phyloP scores from a whole-genome alignment of 2,329 filamentous ascomycete species.

The Fusarium haematococcum region DNA sequence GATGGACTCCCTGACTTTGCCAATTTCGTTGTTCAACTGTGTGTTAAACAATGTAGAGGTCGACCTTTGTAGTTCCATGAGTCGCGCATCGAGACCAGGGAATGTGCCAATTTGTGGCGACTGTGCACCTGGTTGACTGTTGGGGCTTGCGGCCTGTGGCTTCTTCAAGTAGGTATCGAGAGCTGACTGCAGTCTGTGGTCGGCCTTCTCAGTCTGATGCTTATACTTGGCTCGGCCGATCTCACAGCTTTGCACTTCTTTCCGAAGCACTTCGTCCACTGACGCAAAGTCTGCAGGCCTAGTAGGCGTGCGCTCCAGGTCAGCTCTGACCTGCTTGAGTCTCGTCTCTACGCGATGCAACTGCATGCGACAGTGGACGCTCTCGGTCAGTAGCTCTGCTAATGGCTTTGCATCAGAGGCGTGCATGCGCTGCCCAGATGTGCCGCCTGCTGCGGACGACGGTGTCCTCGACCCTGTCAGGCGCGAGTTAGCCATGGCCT shows the following conservation, averaged over 20 bases:
- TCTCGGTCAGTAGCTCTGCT: conserved; percentile 40
- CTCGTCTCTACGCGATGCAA: conserved; percentile 30
- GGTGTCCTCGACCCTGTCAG: conserved; percentile 9
- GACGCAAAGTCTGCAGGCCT: conserved; percentile 40
- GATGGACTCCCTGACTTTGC: conserved; percentile 19
- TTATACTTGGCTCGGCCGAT: conserved; percentile 7
- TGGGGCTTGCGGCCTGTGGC: background rate
- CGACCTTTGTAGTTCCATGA: conserved; percentile 12
- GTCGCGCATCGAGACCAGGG: conserved; percentile 1
- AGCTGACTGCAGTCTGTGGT: conserved; percentile 17
- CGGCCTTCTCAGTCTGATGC: conserved; percentile 14
- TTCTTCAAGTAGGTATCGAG: conserved; percentile 11
- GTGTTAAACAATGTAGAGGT: conserved; percentile 5
- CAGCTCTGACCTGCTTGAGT: conserved; percentile 23
- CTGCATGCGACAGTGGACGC: conserved; percentile 31
- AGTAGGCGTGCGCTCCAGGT: conserved; percentile 26
- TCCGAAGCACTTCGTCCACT: conserved; percentile 28
- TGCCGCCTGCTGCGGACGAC: background rate
- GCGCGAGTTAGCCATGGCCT: conserved; percentile 5
- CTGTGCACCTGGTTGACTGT: background rate
- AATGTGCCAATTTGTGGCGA: background rate
- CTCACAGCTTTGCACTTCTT: conserved; percentile 26
- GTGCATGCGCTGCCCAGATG: background rate
- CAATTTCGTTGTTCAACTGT: conserved; percentile 27
- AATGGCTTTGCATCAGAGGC: conserved; percentile 18